Conservation (phyloP, 2,329 filamentous ascomycete species). For the Cordyceps pruinosa region DNA sequence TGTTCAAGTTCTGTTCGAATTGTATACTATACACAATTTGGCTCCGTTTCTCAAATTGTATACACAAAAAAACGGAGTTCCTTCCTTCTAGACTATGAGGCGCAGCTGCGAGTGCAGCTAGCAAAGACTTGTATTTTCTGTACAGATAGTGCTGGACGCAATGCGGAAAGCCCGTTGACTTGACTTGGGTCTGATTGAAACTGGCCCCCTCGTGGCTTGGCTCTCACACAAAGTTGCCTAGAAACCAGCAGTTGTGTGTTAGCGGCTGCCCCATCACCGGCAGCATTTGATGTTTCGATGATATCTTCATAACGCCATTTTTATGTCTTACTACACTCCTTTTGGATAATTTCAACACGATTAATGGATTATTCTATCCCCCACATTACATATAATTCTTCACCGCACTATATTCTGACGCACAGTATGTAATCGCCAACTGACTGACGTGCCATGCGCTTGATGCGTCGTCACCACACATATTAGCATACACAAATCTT, state of each 20-base stretch:
- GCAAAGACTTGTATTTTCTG: background rate
- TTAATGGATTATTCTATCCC: constrained; percentile 4
- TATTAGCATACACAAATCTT: background rate
- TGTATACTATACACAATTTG: background rate
- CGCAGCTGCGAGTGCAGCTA: background rate
- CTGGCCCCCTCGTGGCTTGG: background rate
- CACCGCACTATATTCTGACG: background rate
- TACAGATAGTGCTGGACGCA: constrained; percentile 1
- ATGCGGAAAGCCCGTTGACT: background rate
- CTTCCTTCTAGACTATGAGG: background rate
- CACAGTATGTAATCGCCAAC: background rate
- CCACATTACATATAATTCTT: background rate
- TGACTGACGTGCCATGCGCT: background rate
- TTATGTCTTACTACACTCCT: background rate
- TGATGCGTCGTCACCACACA: background rate
- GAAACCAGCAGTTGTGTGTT: background rate
- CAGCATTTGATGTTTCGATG: background rate
- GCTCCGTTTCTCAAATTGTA: background rate
- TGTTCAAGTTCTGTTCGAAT: background rate
- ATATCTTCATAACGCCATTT: constrained; percentile 3
- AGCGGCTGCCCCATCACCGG: background rate
- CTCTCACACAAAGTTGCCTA: background rate
- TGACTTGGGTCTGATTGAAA: background rate
- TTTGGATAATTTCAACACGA: constrained; percentile 1
- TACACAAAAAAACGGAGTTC: background rate